phyloP scores from a whole-genome alignment of 768 basidiomycete species.

The Wakefieldia striispora region DNA sequence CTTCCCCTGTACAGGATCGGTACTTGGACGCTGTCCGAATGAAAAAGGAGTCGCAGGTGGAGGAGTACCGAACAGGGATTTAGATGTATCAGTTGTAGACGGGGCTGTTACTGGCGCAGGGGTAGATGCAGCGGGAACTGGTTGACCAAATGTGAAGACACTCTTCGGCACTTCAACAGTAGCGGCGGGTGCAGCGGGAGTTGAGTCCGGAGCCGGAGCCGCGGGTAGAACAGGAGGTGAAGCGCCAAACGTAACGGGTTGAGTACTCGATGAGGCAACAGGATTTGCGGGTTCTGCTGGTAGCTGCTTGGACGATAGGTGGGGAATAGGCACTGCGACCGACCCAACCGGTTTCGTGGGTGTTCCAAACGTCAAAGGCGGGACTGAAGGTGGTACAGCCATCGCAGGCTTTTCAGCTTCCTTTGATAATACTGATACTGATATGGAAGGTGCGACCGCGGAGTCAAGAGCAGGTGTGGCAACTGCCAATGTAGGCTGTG shows the following conservation, averaged over 20 bases:
- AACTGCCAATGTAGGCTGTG: slow-evolving; percentile 8
- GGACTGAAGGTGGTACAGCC: slow-evolving; percentile 3
- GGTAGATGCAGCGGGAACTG: slow-evolving; percentile 6
- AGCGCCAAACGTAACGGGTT: slow-evolving; percentile 29
- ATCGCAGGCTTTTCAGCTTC: slow-evolving; percentile 15
- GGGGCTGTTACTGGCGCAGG: slow-evolving; percentile 6
- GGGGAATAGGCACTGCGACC: slow-evolving; percentile 1
- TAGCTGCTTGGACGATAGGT: slow-evolving; percentile 11
- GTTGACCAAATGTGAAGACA: slow-evolving; percentile 33
- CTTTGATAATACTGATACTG: slow-evolving; percentile 13
- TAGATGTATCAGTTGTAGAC: slow-evolving; percentile 36
- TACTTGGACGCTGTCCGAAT: slow-evolving; percentile 37
- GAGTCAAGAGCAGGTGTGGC: slow-evolving; percentile 1
- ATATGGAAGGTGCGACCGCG: slow-evolving; percentile 1
- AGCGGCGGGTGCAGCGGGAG: slow-evolving; percentile 11
- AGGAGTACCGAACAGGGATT: slow-evolving; percentile 40
- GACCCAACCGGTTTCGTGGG: slow-evolving; percentile 24
- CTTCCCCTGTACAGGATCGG: slow-evolving; percentile 26
- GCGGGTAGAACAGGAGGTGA: slow-evolving; percentile 10
- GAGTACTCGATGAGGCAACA: slow-evolving; percentile 2
- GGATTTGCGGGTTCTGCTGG: slow-evolving; percentile 7
- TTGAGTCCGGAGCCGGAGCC: background rate
- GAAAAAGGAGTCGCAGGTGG: slow-evolving; percentile 36
- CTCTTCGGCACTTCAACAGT: slow-evolving; percentile 31
- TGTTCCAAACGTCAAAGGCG: slow-evolving; percentile 31